These are phyloP conservation scores for Chaetomium tenue DNA, from an alignment of 495 filamentous ascomycete genomes.

Conservation along the genomic window DNA sequence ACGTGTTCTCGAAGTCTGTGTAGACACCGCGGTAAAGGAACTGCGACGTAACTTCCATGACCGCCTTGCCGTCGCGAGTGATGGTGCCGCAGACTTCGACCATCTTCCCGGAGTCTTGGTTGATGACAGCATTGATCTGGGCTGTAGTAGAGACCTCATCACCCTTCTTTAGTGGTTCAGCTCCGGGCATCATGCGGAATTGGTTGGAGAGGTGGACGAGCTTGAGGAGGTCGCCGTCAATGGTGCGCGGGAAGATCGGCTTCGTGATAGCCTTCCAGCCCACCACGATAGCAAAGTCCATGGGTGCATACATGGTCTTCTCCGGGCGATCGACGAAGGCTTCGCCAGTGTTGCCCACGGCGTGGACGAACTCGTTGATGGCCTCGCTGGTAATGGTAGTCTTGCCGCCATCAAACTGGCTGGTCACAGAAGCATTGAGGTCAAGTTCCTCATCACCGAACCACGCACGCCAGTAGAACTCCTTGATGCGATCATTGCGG, in stretches of 20 bases:
- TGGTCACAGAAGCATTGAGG: conserved; percentile 77
- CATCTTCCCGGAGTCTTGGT: conserved; percentile 98
- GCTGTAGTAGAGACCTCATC: conserved; percentile 91
- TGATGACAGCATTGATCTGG: conserved; percentile 95
- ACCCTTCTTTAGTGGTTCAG: conserved; percentile 88
- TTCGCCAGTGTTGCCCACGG: conserved; percentile 95
- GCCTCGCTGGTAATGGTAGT: conserved; percentile 82
- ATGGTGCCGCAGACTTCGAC: conserved; percentile 98
- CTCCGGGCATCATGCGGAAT: conserved; percentile 97
- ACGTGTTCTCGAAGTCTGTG: conserved; percentile 93
- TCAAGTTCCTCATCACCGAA: conserved; percentile 85
- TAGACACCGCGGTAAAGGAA: conserved; percentile 95
- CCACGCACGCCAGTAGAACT: conserved; percentile 97
- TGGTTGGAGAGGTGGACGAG: conserved; percentile 94
- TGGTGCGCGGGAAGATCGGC: conserved; percentile 91
- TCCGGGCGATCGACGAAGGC: conserved; percentile 97
- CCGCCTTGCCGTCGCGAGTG: conserved; percentile 75
- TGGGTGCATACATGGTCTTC: conserved; percentile 91
- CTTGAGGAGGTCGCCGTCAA: conserved; percentile 92
- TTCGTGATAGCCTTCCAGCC: conserved; percentile 99
- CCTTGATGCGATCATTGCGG: conserved; percentile 93
- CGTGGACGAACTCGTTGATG: conserved; percentile 97
- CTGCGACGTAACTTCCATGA: conserved; percentile 98
- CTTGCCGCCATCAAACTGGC: conserved; percentile 83
- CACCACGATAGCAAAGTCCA: conserved; percentile 98